These are phyloP conservation scores for Tremella mesenterica DNA, from an alignment of 768 basidiomycete species.

Conservation along the genomic window DNA sequence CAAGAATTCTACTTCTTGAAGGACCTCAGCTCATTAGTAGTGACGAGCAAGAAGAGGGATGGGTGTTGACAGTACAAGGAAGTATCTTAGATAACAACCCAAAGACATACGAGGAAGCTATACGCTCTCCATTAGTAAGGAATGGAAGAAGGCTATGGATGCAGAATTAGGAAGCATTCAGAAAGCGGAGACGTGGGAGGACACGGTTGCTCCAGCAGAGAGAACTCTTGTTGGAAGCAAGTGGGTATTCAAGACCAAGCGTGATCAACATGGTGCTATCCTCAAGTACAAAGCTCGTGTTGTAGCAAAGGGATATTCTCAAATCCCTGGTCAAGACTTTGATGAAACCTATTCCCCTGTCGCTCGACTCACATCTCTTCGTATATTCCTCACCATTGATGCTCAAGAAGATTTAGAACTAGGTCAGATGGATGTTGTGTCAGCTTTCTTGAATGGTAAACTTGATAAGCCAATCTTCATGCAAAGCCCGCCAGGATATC, in stretches of 20 bases:
- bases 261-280: constrained; percentile 21
- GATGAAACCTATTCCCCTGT: constrained; percentile 46
- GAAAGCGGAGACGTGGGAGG: constrained; percentile 37
- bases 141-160: constrained; percentile 35
- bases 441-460: constrained; percentile 2
- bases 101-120: background rate
- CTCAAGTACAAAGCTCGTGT: constrained; percentile 28
- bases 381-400: constrained; percentile 14
- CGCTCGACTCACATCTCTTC: constrained; percentile 9
- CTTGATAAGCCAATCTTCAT: constrained; percentile 37
- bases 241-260: constrained; percentile 45
- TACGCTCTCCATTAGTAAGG: background rate
- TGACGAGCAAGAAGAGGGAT: too few relatives aligned
- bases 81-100: too few relatives aligned
- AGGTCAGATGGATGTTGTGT: constrained; percentile 16
- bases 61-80: too few relatives aligned
- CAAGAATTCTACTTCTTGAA: too few relatives aligned
- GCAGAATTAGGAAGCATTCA: constrained; percentile 26
- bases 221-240: constrained; percentile 39
- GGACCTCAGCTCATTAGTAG: too few relatives aligned
- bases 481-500: constrained; percentile 9
- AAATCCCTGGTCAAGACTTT: constrained; percentile 48
- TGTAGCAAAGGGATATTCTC: constrained; percentile 49
- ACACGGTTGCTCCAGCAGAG: constrained; percentile 27
- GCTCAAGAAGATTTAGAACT: constrained; percentile 15